Percentiles rank a stretch among this genome's conserved stretches.
Evolutionary conservation across 495 filamentous ascomycete genomes (phyloP).

Genomic region (Aspergillus sparsus): DNA sequence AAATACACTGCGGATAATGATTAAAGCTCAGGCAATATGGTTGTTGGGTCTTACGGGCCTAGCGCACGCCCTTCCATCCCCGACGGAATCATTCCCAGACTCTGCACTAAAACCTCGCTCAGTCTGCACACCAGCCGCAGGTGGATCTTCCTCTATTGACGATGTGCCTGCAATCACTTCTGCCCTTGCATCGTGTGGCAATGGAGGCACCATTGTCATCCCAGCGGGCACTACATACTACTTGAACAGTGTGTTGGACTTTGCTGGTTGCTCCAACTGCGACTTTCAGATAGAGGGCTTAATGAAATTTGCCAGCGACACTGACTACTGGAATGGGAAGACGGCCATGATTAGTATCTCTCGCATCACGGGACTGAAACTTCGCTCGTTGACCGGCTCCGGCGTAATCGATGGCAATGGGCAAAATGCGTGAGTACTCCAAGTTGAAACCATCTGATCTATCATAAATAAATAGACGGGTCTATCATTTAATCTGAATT

Average conservation of each 20-base stretch:
- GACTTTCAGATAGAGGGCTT: constrained; percentile 47
- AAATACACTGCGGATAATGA: too few species aligned
- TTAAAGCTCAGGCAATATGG: not conserved
- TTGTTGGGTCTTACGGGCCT: not conserved
- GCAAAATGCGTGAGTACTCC: constrained; percentile 27
- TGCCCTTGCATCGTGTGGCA: constrained; percentile 40
- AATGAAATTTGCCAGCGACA: constrained; percentile 39
- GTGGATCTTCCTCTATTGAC: constrained; percentile 30
- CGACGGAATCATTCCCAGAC: not conserved
- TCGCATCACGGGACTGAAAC: constrained; percentile 35
- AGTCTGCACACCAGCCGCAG: constrained; percentile 40
- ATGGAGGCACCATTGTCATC: constrained; percentile 46
- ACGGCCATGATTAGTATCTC: constrained; percentile 43
- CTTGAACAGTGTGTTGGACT: constrained; percentile 41
- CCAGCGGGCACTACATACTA: constrained; percentile 43
- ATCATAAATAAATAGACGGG: not conserved
- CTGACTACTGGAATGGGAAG: constrained; percentile 40
- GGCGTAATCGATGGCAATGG: constrained; percentile 52
- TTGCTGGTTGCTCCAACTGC: constrained; percentile 39
- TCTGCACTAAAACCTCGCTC: constrained; percentile 3
- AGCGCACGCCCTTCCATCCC: constrained; percentile 3
- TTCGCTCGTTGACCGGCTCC: constrained; percentile 39
- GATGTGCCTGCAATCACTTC: constrained; percentile 43
- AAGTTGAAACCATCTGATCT: not conserved
- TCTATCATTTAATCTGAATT: too few species aligned